phyloP scores from a whole-genome alignment of 129 eudicot species.

The Centaurea solstitialis region DNA sequence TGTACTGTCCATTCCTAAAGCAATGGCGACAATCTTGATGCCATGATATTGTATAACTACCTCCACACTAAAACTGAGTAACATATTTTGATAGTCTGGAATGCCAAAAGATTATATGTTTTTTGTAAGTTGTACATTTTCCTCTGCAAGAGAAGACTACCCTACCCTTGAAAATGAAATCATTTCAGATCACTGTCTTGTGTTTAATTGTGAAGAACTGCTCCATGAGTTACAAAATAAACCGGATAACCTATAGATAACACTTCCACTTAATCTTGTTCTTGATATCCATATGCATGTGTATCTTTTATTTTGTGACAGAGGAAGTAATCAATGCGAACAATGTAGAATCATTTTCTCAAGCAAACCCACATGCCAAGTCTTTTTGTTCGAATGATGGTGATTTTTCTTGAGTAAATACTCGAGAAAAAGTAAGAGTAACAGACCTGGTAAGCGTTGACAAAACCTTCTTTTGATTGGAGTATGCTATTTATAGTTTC shows the following conservation, averaged over 20 bases:
- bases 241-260: neutral
- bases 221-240: neutral
- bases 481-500: slow-evolving; percentile 50
- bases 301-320: neutral
- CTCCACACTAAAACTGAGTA: neutral
- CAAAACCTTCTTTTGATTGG: slow-evolving; percentile 50
- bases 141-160: neutral
- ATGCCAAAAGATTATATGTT: neutral
- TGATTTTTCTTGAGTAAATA: neutral
- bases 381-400: neutral
- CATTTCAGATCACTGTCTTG: neutral
- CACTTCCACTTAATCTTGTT: neutral
- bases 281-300: neutral
- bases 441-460: slow-evolving; percentile 62
- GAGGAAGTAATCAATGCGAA: neutral
- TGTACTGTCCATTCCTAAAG: neutral
- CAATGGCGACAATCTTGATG: neutral
- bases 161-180: neutral
- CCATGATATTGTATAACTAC: neutral
- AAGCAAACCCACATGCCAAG: neutral
- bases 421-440: neutral
- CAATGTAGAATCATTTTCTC: neutral
- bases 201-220: neutral
- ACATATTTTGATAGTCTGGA: neutral
- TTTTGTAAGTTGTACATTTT: neutral